A percentile compares a stretch with the other conserved stretches of the same genome.
Conservation (phyloP, 2,329 filamentous ascomycete genomes). For the Cercospora sp. region DNA sequence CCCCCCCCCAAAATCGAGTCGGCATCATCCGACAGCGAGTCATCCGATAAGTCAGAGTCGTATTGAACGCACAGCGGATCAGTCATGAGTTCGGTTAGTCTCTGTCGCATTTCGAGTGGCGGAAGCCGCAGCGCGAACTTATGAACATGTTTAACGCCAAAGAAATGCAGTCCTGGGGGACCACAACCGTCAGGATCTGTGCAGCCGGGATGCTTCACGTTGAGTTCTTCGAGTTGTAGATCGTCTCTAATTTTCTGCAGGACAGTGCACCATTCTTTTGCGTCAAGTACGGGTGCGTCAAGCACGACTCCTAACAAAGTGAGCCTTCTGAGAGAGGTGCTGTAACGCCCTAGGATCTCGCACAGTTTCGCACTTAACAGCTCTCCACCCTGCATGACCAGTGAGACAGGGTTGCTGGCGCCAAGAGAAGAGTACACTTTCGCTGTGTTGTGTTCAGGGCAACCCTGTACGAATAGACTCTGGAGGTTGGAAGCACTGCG, state of each 20-base stretch:
- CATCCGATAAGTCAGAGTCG: too few relatives aligned
- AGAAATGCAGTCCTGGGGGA: too few relatives aligned
- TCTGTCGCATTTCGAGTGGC: too few relatives aligned
- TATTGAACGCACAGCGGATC: too few relatives aligned
- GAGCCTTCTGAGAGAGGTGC: not conserved
- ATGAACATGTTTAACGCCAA: too few relatives aligned
- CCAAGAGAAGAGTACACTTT: not conserved
- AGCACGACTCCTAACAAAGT: not conserved
- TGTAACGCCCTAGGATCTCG: not conserved
- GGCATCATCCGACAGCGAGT: too few relatives aligned
- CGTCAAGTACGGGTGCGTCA: too few relatives aligned
- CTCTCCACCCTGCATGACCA: not conserved
- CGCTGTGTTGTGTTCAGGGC: not conserved
- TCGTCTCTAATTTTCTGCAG: not conserved
- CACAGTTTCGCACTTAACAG: not conserved
- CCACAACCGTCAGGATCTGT: not conserved
- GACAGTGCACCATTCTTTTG: not conserved
- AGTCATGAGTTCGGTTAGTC: too few relatives aligned
- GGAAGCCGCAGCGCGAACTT: too few relatives aligned
- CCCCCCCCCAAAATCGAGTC: too few relatives aligned
- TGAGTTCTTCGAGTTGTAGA: not conserved
- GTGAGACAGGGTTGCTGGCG: not conserved
- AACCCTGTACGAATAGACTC: not conserved
- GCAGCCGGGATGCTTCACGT: not conserved
- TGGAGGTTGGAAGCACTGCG: not conserved